Base-by-base conservation (phyloP, 2,329 filamentous ascomycete genomes). In the Penicillium brevicompactum region DNA sequence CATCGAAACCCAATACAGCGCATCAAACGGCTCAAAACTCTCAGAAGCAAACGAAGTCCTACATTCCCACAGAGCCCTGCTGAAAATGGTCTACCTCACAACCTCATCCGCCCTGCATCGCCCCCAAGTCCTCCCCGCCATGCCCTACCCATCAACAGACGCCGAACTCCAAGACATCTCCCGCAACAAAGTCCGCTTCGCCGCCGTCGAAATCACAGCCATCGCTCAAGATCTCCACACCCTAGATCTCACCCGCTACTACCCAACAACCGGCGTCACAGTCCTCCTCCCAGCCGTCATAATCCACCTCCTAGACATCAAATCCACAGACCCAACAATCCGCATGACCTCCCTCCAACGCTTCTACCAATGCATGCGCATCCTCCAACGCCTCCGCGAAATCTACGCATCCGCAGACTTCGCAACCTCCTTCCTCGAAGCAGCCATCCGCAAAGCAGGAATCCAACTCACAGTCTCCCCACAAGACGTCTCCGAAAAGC, bases 381-480 rank as follows among this genome's bases (percentile, higher is more conserved):
- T 96, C 56, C 89, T 97, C 80, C 87, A 92, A 70, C 88, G 88
- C 60, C 82, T 97, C 16, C 86, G 92, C 37, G 91, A 96, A 68
- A 90, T 92, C 30, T 97, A 97, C 68, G 87, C 92, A 0, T 92
- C 92, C 0, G 93, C 93, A n/a, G 92, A 97, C 73, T 96, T 94
- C 67, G 92, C 91, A n/a, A 93, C 90, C 1, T 90, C 90, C 2
- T 97, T 97, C 78, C 82, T 97, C n/a, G 91, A 96, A 70, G 91
- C 92, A 1, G 91, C 92, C 1, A 89, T 96, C 59, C 87, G 90
- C 59, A 95, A 96, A 77, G 91, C 91, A 8, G 87, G 90, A 53
- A 92, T 94, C 59, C 86, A 90, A 53, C 79, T 91, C 38, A 83
- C 82, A 2, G 75, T 81, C 76, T 65, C 74, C 8, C 67, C 55